A percentile compares a stretch with the other conserved stretches of the same genome.
These are phyloP conservation scores for Epichloe sibirici DNA, from an alignment of 2,329 filamentous ascomycete species.

Conservation along the genomic window DNA sequence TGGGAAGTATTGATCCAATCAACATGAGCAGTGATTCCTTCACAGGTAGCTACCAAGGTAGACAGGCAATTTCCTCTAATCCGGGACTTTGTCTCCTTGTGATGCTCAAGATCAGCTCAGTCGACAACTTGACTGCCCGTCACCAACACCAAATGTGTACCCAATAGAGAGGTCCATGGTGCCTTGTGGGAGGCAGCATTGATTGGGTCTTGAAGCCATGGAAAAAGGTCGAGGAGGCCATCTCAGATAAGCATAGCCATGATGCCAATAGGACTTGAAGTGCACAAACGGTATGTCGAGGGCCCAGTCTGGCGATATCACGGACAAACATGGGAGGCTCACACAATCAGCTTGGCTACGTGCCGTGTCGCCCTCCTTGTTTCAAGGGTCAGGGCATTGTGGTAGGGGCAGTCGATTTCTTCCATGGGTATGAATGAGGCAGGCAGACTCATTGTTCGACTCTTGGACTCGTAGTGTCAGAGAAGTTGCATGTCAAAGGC, in stretches of 20 bases:
- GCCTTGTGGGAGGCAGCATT: not conserved
- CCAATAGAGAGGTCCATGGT: not conserved
- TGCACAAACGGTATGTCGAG: not conserved
- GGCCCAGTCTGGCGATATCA: not conserved
- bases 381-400: not conserved
- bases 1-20: not conserved
- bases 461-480: not conserved
- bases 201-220: not conserved
- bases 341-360: not conserved
- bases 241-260: not conserved
- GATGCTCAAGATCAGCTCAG: not conserved
- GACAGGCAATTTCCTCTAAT: not conserved
- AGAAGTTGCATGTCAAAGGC: not conserved
- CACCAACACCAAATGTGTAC: not conserved
- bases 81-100: not conserved
- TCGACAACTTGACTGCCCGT: not conserved
- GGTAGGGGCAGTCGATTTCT: not conserved
- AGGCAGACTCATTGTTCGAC: not conserved
- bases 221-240: not conserved
- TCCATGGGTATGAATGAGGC: not conserved
- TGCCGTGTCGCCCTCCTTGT: conserved; percentile 1
- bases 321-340: conserved; percentile 2
- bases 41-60: not conserved
- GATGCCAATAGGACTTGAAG: not conserved
- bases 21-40: not conserved